Percentiles rank a stretch among this genome's conserved stretches.
These are phyloP conservation scores for Ambrosiella cleistominuta DNA, from an alignment of 2,329 filamentous ascomycete genomes.

Conservation along the genomic window DNA sequence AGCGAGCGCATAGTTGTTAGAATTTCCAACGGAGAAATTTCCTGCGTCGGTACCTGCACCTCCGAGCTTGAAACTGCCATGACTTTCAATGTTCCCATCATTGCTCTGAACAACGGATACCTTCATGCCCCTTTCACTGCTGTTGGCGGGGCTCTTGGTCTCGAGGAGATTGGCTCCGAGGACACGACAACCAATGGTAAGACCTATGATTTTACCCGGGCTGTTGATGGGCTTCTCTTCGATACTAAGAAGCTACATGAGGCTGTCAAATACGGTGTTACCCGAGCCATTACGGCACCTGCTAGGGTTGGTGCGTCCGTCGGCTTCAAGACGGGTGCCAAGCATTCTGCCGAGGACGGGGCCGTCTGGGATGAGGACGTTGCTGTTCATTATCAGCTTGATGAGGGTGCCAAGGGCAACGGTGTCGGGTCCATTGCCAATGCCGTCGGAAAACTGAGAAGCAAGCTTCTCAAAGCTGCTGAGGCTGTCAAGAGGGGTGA, in stretches of 20 bases:
- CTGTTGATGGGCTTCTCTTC: slow-evolving; percentile 36
- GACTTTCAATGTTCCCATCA: not conserved
- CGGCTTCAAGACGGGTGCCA: slow-evolving; percentile 36
- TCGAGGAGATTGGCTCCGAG: slow-evolving; percentile 46
- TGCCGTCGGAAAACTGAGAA: slow-evolving; percentile 32
- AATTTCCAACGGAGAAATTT: slow-evolving; percentile 33
- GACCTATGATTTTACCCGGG: slow-evolving; percentile 35
- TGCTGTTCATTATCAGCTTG: slow-evolving; percentile 42
- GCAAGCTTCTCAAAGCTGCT: slow-evolving; percentile 31
- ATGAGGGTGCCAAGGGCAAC: slow-evolving; percentile 26
- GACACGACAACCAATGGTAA: slow-evolving; percentile 33
- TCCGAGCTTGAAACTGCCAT: slow-evolving; percentile 31
- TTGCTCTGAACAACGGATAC: slow-evolving; percentile 37
- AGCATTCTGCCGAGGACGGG: slow-evolving; percentile 27
- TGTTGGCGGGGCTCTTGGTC: slow-evolving; percentile 41
- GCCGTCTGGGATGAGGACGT: slow-evolving; percentile 37
- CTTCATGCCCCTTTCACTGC: slow-evolving; percentile 42
- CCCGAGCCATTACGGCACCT: slow-evolving; percentile 40
- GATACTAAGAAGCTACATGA: slow-evolving; percentile 38
- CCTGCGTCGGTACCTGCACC: slow-evolving; percentile 37
- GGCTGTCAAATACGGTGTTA: slow-evolving; percentile 38
- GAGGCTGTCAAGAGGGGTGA: slow-evolving; percentile 16
- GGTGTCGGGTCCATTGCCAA: slow-evolving; percentile 34
- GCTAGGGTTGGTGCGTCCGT: slow-evolving; percentile 36
- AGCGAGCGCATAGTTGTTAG: slow-evolving; percentile 27